These are phyloP conservation scores for Skeletonema tropicum DNA, from an alignment of 108 stramenopile genomes.

Conservation along the genomic window DNA sequence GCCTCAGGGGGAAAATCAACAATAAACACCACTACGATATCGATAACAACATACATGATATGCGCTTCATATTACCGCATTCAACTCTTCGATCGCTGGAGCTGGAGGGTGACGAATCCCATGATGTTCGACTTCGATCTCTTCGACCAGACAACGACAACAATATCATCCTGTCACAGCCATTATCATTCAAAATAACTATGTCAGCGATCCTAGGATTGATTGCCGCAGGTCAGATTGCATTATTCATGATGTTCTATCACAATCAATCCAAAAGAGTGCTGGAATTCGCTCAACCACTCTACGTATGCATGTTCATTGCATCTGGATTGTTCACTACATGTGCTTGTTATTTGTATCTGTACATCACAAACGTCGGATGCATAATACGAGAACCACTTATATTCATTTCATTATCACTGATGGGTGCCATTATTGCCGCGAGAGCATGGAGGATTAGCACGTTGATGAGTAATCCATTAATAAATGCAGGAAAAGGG, in stretches of 20 bases:
- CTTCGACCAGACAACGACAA: conserved; percentile 7
- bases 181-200: conserved; percentile 22
- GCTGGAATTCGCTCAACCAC: conserved; percentile 40
- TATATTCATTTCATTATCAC: conserved; percentile 27
- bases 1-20: background rate
- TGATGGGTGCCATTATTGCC: conserved; percentile 38
- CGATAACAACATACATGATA: background rate
- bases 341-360: conserved; percentile 21
- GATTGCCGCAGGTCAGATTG: conserved; percentile 20
- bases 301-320: conserved; percentile 19
- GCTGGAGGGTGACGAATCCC: too few relatives aligned
- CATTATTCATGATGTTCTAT: conserved; percentile 11
- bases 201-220: conserved; percentile 25
- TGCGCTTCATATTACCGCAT: background rate
- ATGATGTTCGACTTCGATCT: background rate
- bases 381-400: conserved; percentile 30
- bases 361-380: conserved; percentile 24
- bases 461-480: conserved; percentile 31
- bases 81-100: background rate
- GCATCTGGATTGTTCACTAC: conserved; percentile 19
- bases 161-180: conserved; percentile 20
- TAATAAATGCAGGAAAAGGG: conserved; percentile 11
- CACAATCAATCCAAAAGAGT: conserved; percentile 26
- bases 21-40: background rate
- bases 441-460: conserved; percentile 40